A percentile compares a stretch with the other conserved stretches of the same genome.
phyloP scores from a whole-genome alignment of 1,139 yeast genomes.

The Chernovozyma sophiae-reginae region DNA sequence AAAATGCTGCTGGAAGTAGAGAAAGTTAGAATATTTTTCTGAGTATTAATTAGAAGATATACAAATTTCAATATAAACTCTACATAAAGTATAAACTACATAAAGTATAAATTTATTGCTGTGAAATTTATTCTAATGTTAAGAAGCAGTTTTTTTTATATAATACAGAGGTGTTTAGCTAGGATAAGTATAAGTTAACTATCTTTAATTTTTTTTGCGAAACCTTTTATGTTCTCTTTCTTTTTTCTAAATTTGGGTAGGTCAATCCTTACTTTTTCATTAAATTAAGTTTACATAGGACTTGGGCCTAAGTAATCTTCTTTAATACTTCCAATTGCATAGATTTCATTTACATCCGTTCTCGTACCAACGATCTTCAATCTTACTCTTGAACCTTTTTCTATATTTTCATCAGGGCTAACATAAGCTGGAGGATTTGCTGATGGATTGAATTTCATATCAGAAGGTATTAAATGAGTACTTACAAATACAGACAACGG shows the following conservation, averaged over 20 bases:
- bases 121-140: background rate
- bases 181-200: background rate
- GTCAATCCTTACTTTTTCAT: no score
- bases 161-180: background rate
- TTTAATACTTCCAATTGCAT: constrained; percentile 95
- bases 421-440: constrained; percentile 99
- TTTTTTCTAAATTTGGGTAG: no score
- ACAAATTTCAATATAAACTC: no score
- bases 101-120: no score
- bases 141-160: background rate
- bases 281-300: constrained; percentile 38
- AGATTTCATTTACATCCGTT: constrained; percentile 94
- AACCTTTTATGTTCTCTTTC: background rate
- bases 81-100: no score
- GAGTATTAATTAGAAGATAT: no score
- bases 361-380: constrained; percentile 96
- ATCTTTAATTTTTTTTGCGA: background rate
- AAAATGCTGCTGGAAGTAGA: background rate
- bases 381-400: constrained; percentile 89
- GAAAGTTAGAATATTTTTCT: no score
- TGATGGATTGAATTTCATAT: constrained; percentile 89
- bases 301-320: constrained; percentile 93
- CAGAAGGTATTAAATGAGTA: constrained; percentile 90
- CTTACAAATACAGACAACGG: constrained; percentile 94
- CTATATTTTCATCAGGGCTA: constrained; percentile 91